phyloP scores from a whole-genome alignment of 2,329 filamentous ascomycete species.

The Thermochaetoides dissita region DNA sequence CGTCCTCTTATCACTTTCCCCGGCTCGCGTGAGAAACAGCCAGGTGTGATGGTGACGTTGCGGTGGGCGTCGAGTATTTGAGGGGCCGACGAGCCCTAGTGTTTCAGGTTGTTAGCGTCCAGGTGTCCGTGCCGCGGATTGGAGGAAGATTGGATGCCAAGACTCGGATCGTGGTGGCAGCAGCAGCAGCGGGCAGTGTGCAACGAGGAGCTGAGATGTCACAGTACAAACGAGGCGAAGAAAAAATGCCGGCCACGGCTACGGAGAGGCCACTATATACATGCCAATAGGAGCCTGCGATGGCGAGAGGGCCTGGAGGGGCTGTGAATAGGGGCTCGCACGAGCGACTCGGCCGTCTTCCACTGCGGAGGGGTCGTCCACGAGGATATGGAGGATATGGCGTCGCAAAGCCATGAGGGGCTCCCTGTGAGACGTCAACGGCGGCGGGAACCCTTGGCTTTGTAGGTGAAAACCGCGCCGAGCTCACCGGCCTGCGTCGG shows the following conservation, averaged over 20 bases:
- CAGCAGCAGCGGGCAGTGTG: background rate
- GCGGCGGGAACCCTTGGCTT: slow-evolving; percentile 9
- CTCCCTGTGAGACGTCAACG: slow-evolving; percentile 9
- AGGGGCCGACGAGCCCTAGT: too few species aligned
- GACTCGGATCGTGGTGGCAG: background rate
- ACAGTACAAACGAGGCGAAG: background rate
- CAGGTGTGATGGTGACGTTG: background rate
- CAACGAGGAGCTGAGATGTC: background rate
- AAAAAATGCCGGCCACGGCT: too few species aligned
- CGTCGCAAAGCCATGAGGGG: slow-evolving; percentile 13
- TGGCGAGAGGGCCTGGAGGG: too few species aligned
- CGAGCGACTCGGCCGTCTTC: slow-evolving; percentile 2
- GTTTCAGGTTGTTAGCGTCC: background rate
- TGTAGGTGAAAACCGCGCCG: slow-evolving; percentile 7
- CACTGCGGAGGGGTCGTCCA: slow-evolving; percentile 1
- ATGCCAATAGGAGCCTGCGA: too few species aligned
- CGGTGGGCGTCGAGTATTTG: background rate
- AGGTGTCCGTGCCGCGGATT: slow-evolving; percentile 1
- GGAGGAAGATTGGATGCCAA: background rate
- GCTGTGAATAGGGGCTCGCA: background rate
- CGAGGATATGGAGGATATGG: slow-evolving; percentile 3
- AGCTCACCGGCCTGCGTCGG: too few species aligned
- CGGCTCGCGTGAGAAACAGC: background rate
- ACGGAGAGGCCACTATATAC: too few species aligned
- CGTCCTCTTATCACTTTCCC: background rate